Conservation (phyloP, 805 yeast species). For the Metschnikowia drakensbergensis region DNA sequence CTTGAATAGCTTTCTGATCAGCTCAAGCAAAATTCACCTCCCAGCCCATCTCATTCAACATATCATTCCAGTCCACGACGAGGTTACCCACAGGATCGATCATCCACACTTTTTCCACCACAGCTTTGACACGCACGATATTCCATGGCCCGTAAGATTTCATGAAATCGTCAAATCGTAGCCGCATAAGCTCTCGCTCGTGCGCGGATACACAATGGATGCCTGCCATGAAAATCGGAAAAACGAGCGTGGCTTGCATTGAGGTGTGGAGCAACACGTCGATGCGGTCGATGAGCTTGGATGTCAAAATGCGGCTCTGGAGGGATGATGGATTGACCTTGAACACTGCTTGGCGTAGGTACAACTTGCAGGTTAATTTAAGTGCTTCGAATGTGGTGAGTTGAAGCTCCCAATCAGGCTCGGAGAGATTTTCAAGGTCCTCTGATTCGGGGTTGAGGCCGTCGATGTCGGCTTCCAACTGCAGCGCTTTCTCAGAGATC, state of each 20-base stretch:
- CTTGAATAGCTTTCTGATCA: not conserved
- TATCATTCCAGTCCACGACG: conserved; percentile 69
- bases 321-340: conserved; percentile 57
- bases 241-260: conserved; percentile 68
- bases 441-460: conserved; percentile 48
- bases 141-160: conserved; percentile 68
- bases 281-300: conserved; percentile 51
- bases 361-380: conserved; percentile 65
- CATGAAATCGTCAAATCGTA: conserved; percentile 52
- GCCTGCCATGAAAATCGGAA: conserved; percentile 78
- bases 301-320: conserved; percentile 57
- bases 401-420: conserved; percentile 59
- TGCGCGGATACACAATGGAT: conserved; percentile 53
- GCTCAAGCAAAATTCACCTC: conserved; percentile 69
- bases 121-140: conserved; percentile 40
- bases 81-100: conserved; percentile 48
- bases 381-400: conserved; percentile 67
- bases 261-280: conserved; percentile 61
- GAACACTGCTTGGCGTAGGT: conserved; percentile 61
- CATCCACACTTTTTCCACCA: conserved; percentile 49
- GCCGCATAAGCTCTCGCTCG: conserved; percentile 51
- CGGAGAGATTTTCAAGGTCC: conserved; percentile 39
- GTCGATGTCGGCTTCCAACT: conserved; percentile 48
- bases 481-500: conserved; percentile 30
- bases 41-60: conserved; percentile 68